Conservation (phyloP, 2,329 filamentous ascomycete genomes). For the Cladophialophora psammophila region DNA sequence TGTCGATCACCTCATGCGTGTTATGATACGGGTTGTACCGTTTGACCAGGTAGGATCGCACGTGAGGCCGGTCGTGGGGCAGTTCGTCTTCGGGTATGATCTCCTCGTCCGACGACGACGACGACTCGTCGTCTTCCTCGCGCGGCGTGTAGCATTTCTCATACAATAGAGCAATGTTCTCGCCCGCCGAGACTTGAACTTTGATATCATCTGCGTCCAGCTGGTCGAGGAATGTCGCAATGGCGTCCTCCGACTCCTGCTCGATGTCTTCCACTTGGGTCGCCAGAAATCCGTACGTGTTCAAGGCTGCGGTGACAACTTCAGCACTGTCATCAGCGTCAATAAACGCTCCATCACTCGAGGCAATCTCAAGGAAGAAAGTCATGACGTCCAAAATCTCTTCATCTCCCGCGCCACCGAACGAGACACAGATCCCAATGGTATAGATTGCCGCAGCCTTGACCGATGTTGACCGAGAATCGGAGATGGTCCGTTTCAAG, state of each 20-base stretch:
- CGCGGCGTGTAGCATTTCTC: conserved; percentile 71
- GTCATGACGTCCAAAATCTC: conserved; percentile 75
- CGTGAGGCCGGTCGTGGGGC: conserved; percentile 43
- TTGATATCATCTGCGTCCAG: conserved; percentile 75
- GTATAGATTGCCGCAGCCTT: conserved; percentile 78
- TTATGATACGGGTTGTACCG: conserved; percentile 73
- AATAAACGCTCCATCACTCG: conserved; percentile 77
- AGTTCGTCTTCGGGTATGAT: conserved; percentile 54
- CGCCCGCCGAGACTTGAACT: conserved; percentile 78
- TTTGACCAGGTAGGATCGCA: conserved; percentile 58
- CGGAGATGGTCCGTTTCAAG: conserved; percentile 69
- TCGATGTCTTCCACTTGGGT: conserved; percentile 79
- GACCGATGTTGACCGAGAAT: conserved; percentile 68
- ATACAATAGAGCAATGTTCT: conserved; percentile 82
- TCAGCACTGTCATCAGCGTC: conserved; percentile 73
- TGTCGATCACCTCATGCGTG: conserved; percentile 66
- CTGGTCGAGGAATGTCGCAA: conserved; percentile 85
- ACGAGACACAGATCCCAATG: conserved; percentile 74
- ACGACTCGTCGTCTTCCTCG: conserved; percentile 62
- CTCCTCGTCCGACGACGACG: conserved; percentile 55
- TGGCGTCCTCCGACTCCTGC: conserved; percentile 71
- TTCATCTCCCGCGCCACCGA: conserved; percentile 74
- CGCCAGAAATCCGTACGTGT: conserved; percentile 81
- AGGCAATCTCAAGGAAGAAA: conserved; percentile 77
- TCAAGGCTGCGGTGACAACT: conserved; percentile 76